A percentile compares a stretch with the other conserved stretches of the same genome.
Conservation (phyloP, 2,329 filamentous ascomycete genomes). For the Cladosporium sp. region DNA sequence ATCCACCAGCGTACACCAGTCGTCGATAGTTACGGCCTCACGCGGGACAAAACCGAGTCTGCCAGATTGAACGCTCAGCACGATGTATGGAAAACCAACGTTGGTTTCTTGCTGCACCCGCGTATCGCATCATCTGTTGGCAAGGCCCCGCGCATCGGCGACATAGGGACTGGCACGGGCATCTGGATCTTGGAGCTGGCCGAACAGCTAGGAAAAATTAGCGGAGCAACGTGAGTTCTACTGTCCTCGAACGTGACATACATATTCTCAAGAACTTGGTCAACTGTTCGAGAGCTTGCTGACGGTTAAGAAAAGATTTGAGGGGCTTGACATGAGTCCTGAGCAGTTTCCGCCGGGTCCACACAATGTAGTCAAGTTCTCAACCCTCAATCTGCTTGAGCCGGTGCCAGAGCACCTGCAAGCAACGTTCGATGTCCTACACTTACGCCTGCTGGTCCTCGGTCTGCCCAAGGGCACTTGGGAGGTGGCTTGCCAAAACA, state of each 20-base stretch:
- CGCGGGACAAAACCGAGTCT: conserved; percentile 27
- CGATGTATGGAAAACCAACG: conserved; percentile 20
- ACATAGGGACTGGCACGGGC: conserved; percentile 31
- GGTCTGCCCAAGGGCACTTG: conserved; percentile 26
- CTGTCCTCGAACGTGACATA: background rate
- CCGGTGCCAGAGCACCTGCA: conserved; percentile 21
- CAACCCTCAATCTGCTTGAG: conserved; percentile 27
- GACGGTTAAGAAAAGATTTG: conserved; percentile 15
- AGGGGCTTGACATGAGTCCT: conserved; percentile 28
- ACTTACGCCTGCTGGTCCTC: conserved; percentile 28
- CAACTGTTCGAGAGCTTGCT: background rate
- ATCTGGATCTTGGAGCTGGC: conserved; percentile 28
- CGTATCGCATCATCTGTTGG: conserved; percentile 23
- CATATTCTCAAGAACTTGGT: background rate
- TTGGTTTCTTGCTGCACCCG: conserved; percentile 28
- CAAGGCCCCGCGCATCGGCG: conserved; percentile 25
- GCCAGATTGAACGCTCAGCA: conserved; percentile 28
- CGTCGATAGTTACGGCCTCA: conserved; percentile 23
- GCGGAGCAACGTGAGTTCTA: background rate
- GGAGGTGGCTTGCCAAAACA: conserved; percentile 22
- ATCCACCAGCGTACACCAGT: background rate
- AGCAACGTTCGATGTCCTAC: conserved; percentile 27
- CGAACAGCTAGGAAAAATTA: background rate
- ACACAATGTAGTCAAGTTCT: conserved; percentile 9
- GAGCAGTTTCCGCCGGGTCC: conserved; percentile 25